These are phyloP conservation scores for Pelargonium citronellum DNA, from an alignment of 441 rosid species.

Conservation along the genomic window DNA sequence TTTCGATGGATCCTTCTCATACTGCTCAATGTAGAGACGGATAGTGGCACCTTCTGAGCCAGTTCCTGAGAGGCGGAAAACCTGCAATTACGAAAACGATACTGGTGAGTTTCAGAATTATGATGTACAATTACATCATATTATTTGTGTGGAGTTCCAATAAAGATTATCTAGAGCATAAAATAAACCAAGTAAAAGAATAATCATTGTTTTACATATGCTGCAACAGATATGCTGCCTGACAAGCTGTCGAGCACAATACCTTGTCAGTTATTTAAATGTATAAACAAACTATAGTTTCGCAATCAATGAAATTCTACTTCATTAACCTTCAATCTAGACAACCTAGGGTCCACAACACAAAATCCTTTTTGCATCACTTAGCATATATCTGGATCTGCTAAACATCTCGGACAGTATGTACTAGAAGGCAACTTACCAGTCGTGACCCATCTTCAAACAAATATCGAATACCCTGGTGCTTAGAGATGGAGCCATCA, in stretches of 20 bases:
- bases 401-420: not conserved
- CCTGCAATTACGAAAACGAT: conserved; percentile 30
- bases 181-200: too few relatives aligned
- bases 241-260: too few relatives aligned
- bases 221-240: too few relatives aligned
- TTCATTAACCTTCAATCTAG: not conserved
- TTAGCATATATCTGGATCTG: not conserved
- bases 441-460: conserved; percentile 91
- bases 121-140: too few relatives aligned
- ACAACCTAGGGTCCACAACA: not conserved
- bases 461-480: conserved; percentile 88
- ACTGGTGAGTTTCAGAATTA: too few relatives aligned
- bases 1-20: conserved; percentile 84
- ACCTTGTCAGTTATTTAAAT: too few relatives aligned
- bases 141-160: too few relatives aligned
- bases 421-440: conserved; percentile 38
- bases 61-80: conserved; percentile 96
- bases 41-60: conserved; percentile 99
- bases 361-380: not conserved
- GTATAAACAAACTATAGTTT: too few relatives aligned
- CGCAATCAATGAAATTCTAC: too few relatives aligned
- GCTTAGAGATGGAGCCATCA: conserved; percentile 86
- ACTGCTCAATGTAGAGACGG: conserved; percentile 91
- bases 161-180: too few relatives aligned
- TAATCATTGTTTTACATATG: too few relatives aligned